phyloP scores from a whole-genome alignment of 192 early-diverging fungal genomes.

The Coemansia sp. region DNA sequence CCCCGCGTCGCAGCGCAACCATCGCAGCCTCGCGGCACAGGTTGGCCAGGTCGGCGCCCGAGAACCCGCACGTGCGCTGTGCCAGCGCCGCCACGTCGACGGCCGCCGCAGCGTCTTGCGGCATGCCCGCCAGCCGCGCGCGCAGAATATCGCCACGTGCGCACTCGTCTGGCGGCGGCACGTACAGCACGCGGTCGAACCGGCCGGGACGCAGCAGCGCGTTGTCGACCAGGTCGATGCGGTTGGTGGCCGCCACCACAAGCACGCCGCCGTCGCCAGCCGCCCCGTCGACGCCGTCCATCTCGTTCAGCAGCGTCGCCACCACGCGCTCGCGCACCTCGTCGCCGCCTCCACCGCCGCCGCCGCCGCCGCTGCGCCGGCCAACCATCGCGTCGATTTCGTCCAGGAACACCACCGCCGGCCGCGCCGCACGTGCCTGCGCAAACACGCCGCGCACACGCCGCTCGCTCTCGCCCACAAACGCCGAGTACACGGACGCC shows the following conservation, averaged over 20 bases:
- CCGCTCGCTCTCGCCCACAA: slow-evolving; percentile 35
- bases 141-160: slow-evolving; percentile 65
- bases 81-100: slow-evolving; percentile 62
- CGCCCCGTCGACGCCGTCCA: slow-evolving; percentile 88
- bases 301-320: slow-evolving; percentile 57
- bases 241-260: slow-evolving; percentile 99
- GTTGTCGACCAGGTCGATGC: slow-evolving; percentile 94
- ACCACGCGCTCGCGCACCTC: slow-evolving; percentile 33
- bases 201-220: slow-evolving; percentile 93
- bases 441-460: slow-evolving; percentile 72
- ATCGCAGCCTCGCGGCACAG: slow-evolving; percentile 83
- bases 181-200: slow-evolving; percentile 94
- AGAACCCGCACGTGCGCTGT: slow-evolving; percentile 78
- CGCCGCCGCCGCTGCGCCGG: slow-evolving; percentile 52
- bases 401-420: slow-evolving; percentile 93
- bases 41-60: slow-evolving; percentile 88
- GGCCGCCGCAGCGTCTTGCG: slow-evolving; percentile 41
- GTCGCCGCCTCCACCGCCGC: slow-evolving; percentile 48
- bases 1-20: slow-evolving; percentile 26
- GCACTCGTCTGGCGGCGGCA: slow-evolving; percentile 70
- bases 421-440: slow-evolving; percentile 71
- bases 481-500: slow-evolving; percentile 33
- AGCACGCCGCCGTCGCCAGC: slow-evolving; percentile 93
- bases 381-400: slow-evolving; percentile 97
- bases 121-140: slow-evolving; percentile 56